Evolutionary conservation across 768 basidiomycete species (phyloP).

Genomic region (Candolleomyces aberdarensis): DNA sequence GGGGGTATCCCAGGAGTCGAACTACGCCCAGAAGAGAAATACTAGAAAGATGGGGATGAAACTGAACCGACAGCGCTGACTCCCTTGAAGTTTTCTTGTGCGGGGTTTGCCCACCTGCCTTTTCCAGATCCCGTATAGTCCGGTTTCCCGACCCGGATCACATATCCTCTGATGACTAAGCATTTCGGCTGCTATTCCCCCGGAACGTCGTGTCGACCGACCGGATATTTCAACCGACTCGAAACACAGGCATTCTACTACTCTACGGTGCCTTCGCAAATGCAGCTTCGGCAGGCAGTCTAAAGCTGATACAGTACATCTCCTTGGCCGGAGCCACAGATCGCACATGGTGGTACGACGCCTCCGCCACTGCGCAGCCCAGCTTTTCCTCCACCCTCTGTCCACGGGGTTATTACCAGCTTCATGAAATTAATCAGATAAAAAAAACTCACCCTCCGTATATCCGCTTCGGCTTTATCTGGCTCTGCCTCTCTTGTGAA

Average conservation of each 20-base stretch:
- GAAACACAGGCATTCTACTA: neutral
- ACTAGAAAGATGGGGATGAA: conserved; percentile 13
- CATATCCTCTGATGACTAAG: neutral
- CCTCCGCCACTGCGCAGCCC: conserved; percentile 49
- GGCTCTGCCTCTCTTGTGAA: conserved; percentile 83
- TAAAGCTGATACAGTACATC: conserved; percentile 96
- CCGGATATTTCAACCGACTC: too few species aligned
- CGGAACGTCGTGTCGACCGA: neutral
- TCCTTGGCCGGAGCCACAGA: conserved; percentile 95
- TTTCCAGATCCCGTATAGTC: neutral
- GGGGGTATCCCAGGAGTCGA: conserved; percentile 22
- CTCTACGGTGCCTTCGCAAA: conserved; percentile 16
- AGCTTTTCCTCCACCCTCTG: conserved; percentile 75
- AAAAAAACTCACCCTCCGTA: conserved; percentile 61
- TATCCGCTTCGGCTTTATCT: conserved; percentile 67
- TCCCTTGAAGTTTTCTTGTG: conserved; percentile 28
- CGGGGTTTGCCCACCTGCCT: conserved; percentile 28
- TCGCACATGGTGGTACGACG: conserved; percentile 72
- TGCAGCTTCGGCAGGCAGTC: conserved; percentile 37
- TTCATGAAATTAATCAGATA: neutral
- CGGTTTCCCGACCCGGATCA: conserved; percentile 5
- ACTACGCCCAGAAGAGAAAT: conserved; percentile 10
- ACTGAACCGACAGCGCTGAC: conserved; percentile 15
- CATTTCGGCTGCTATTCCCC: conserved; percentile 8
- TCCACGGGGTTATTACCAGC: conserved; percentile 8